A percentile compares a stretch with the other conserved stretches of the same genome.
Evolutionary conservation across 2,329 filamentous ascomycete genomes (phyloP).

Genomic region (Xylariaceae sp.): DNA sequence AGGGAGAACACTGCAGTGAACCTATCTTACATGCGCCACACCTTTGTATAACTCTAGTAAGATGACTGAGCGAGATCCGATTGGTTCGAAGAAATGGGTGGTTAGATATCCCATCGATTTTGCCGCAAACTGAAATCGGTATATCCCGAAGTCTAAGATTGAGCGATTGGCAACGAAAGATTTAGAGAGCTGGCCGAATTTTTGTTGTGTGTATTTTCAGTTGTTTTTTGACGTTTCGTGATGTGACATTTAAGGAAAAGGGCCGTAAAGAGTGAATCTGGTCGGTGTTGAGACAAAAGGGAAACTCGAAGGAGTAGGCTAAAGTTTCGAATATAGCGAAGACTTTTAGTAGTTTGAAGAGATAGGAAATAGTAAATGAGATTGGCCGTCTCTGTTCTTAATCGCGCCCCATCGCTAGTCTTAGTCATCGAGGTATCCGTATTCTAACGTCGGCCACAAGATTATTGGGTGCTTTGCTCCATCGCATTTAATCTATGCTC

Average conservation of each 20-base stretch:
- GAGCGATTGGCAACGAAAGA: conserved; percentile 20
- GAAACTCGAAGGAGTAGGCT: conserved; percentile 34
- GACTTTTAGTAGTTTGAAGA: conserved; percentile 10
- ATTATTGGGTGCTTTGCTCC: conserved; percentile 39
- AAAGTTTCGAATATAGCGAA: conserved; percentile 10
- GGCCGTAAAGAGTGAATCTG: conserved; percentile 41
- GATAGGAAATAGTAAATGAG: conserved; percentile 40
- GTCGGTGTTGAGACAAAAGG: conserved; percentile 36
- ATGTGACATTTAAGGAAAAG: conserved; percentile 38
- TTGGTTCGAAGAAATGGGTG: not conserved
- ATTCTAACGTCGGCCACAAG: conserved; percentile 7
- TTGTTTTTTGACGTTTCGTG: conserved; percentile 31
- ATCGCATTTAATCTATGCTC: conserved; percentile 52
- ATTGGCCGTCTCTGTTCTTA: conserved; percentile 31
- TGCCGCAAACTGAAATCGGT: not conserved
- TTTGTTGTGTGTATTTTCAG: conserved; percentile 17
- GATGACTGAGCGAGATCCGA: conserved; percentile 7
- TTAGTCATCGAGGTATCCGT: conserved; percentile 17
- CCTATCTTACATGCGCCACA: conserved; percentile 26
- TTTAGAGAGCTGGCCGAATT: conserved; percentile 28
- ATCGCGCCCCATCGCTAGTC: conserved; percentile 16
- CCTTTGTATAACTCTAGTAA: conserved; percentile 13
- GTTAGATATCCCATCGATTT: conserved; percentile 3
- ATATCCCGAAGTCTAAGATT: conserved; percentile 4
- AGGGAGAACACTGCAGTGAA: conserved; percentile 14